Percentiles rank a stretch among this genome's conserved stretches.
phyloP scores from a whole-genome alignment of 108 stramenopile species.

The Pinguiococcus pyrenoidosus region DNA sequence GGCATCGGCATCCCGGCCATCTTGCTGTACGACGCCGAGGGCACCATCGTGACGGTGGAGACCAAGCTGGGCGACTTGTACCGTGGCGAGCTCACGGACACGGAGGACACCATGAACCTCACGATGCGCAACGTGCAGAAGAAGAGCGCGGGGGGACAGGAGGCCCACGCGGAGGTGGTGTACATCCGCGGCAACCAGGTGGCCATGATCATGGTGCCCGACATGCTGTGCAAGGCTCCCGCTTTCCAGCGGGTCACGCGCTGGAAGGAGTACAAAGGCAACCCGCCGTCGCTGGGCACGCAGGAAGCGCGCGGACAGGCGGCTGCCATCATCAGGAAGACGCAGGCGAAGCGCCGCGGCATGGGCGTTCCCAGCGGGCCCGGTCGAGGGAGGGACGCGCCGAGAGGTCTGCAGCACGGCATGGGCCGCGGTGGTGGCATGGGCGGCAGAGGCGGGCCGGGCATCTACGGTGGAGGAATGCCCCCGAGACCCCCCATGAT shows the following conservation, averaged over 20 bases:
- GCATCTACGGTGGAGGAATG: too few species aligned
- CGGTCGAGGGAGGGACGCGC: background rate
- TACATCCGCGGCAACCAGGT: slow-evolving; percentile 42
- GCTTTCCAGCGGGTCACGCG: slow-evolving; percentile 40
- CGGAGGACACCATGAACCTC: slow-evolving; percentile 30
- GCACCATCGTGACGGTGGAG: slow-evolving; percentile 41
- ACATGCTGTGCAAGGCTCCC: slow-evolving; percentile 39
- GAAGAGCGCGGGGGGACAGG: slow-evolving; percentile 3
- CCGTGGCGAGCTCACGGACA: background rate
- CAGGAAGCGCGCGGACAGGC: slow-evolving; percentile 9
- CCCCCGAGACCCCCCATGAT: too few species aligned
- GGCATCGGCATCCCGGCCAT: slow-evolving; percentile 44
- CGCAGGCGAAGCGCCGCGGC: slow-evolving; percentile 3
- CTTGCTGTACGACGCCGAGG: slow-evolving; percentile 48
- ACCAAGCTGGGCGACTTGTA: slow-evolving; percentile 36
- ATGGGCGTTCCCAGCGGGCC: background rate
- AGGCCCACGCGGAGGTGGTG: slow-evolving; percentile 23
- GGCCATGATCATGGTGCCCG: slow-evolving; percentile 32
- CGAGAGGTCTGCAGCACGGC: background rate
- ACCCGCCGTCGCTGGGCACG: slow-evolving; percentile 17
- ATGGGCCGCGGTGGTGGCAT: background rate
- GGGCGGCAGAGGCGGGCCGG: too few species aligned
- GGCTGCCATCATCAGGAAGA: slow-evolving; percentile 29
- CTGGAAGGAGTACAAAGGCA: slow-evolving; percentile 34
- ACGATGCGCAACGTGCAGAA: slow-evolving; percentile 25